Evolutionary conservation across 2,329 filamentous ascomycete species (phyloP), one percentile per base, ranked within the genome.

Genomic region (Macrophomina phaseolina): DNA sequence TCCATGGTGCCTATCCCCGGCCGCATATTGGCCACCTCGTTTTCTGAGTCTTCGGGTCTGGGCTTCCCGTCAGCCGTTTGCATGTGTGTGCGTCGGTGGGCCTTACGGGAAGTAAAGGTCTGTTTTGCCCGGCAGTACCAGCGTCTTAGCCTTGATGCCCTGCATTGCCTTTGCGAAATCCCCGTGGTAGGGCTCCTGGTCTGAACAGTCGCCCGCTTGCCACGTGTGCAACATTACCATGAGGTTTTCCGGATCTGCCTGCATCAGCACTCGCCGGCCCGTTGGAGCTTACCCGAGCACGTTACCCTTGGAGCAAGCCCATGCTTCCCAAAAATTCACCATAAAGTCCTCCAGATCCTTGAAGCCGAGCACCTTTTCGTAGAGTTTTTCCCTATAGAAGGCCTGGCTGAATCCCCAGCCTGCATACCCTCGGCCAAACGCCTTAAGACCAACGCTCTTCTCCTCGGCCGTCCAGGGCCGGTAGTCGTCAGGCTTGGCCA

Each of bases 341-440:
- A 94, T 86, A 69, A 93, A 94, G 64, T 91, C 87, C 68, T 93
- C 90, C 2, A 94, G 81, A 65, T 87, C 82, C 70, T 88, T 87
- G 72, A 85, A 92, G 0, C 89, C 89, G 8, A 93, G 82, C 0
- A 74, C 80, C 1, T 77, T 88, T 74, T 91, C 86, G 74, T 90
- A 90, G n/a, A 92, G 68, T 74, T 84, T 89, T 70, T 92, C 82
- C 1, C 91, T 85, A 72, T 94, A 94, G 73, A 94, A 94, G 0
- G 90, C 85, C 72, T 94, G 91, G 62, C 88, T 91, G 72, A 94
- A 91, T 0, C 92, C 91, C 91, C 87, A 95, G 0, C 91, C 91
- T 1, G 91, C 91, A 77, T 95, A 95, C 0, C 89, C 91, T 52
- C 90, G 84, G 0, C 86, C 90, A 66, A 94, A 86, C 0, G 91